Evolutionary conservation across 1,284 basidiomycete species (phyloP).

Genomic region (Peniophora sp.): DNA sequence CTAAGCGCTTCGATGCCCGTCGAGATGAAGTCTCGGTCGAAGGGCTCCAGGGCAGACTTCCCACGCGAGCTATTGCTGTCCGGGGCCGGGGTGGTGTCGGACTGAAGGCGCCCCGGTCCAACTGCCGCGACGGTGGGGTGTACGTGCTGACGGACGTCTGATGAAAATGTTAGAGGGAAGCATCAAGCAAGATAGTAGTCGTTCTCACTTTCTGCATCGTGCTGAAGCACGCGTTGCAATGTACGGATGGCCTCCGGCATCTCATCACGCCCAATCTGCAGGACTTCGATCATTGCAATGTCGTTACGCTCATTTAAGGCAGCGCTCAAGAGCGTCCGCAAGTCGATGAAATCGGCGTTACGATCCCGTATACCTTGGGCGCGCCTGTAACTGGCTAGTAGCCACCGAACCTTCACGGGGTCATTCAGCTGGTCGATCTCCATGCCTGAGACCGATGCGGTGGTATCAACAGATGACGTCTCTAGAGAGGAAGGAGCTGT

Average conservation of each 20-base stretch:
- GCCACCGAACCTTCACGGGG: slow-evolving; percentile 15
- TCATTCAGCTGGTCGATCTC: background rate
- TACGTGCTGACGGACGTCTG: too few species aligned
- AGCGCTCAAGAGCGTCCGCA: slow-evolving; percentile 48
- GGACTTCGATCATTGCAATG: slow-evolving; percentile 51
- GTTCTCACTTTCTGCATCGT: background rate
- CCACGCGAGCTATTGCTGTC: too few species aligned
- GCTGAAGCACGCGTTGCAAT: slow-evolving; percentile 59
- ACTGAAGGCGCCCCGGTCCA: too few species aligned
- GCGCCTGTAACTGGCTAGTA: slow-evolving; percentile 27
- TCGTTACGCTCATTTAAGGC: slow-evolving; percentile 55
- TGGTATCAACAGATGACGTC: too few species aligned
- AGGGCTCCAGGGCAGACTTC: slow-evolving; percentile 19
- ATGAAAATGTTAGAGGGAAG: too few species aligned
- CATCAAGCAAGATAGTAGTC: too few species aligned
- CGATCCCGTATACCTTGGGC: slow-evolving; percentile 49
- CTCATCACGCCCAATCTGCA: slow-evolving; percentile 59
- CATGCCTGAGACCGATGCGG: too few species aligned
- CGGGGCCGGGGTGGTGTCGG: too few species aligned
- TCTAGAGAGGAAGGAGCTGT: too few species aligned
- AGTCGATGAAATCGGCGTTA: slow-evolving; percentile 44
- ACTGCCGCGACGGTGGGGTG: too few species aligned
- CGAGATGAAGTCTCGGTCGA: slow-evolving; percentile 39
- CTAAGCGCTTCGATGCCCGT: slow-evolving; percentile 41
- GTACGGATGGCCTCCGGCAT: slow-evolving; percentile 77